Conservation (phyloP, 2,329 filamentous ascomycete genomes). For the Macrophomina phaseolina region DNA sequence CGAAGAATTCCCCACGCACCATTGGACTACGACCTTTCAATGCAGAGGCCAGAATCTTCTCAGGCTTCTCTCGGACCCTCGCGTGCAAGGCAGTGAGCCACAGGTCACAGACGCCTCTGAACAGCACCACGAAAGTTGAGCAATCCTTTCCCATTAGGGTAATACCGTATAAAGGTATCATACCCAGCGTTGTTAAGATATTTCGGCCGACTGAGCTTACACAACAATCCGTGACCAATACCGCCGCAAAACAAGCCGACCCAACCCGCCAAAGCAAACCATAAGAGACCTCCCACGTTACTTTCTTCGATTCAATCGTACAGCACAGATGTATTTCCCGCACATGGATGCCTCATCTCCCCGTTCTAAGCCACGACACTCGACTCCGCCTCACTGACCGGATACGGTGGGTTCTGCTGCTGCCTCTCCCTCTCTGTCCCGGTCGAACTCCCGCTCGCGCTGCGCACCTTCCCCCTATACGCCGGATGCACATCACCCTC, state of each 20-base stretch:
- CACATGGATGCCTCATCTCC: neutral
- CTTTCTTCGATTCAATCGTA: neutral
- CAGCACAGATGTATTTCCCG: neutral
- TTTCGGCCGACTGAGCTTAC: neutral
- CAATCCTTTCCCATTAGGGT: neutral
- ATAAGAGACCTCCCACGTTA: neutral
- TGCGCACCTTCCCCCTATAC: constrained; percentile 12
- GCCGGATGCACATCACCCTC: constrained; percentile 25
- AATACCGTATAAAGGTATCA: neutral
- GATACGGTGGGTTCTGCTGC: constrained; percentile 6
- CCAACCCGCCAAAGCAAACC: neutral
- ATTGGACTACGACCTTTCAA: no score
- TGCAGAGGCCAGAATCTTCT: no score
- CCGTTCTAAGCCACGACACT: neutral
- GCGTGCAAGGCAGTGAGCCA: no score
- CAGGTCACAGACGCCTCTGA: no score
- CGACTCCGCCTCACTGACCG: constrained; percentile 4
- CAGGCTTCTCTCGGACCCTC: no score
- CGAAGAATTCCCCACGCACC: no score
- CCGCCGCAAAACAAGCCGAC: neutral
- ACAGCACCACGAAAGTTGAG: neutral
- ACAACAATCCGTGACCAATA: neutral
- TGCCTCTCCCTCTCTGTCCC: constrained; percentile 12
- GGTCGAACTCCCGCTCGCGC: constrained; percentile 6
- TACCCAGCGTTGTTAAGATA: neutral